Evolutionary conservation across 352 stramenopile genomes (phyloP).

Genomic region (Elongisporangium undulatum): DNA sequence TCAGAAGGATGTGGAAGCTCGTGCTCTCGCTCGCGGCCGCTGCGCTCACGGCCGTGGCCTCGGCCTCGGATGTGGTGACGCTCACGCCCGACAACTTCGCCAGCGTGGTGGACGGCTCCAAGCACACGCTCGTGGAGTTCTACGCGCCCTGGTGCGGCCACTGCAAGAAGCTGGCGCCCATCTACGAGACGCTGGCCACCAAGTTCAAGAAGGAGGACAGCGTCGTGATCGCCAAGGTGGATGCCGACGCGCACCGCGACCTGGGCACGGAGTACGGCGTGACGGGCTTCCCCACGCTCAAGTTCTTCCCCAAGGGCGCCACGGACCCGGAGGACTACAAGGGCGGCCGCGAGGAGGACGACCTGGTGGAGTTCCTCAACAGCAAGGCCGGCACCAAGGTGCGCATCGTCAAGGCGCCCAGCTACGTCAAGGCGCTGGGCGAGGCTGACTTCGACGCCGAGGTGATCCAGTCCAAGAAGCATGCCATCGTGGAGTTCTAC

Average conservation of each 20-base stretch:
- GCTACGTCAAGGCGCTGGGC: slow-evolving; percentile 55
- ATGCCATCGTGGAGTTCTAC: slow-evolving; percentile 92
- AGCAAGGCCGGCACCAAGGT: slow-evolving; percentile 70
- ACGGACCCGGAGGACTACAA: slow-evolving; percentile 84
- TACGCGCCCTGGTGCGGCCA: slow-evolving; percentile 91
- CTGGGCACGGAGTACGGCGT: slow-evolving; percentile 83
- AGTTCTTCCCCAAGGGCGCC: slow-evolving; percentile 84
- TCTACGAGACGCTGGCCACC: slow-evolving; percentile 83
- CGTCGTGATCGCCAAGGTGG: slow-evolving; percentile 87
- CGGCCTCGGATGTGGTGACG: slow-evolving; percentile 69
- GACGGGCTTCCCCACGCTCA: slow-evolving; percentile 92
- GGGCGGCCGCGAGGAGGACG: slow-evolving; percentile 78
- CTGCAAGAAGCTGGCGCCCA: slow-evolving; percentile 85
- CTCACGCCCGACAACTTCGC: slow-evolving; percentile 84
- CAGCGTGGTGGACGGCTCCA: slow-evolving; percentile 75
- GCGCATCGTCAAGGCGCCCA: slow-evolving; percentile 64
- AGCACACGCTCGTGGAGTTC: slow-evolving; percentile 87
- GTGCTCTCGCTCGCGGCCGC: slow-evolving; percentile 31
- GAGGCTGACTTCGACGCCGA: slow-evolving; percentile 71
- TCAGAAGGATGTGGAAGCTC: slow-evolving; percentile 52
- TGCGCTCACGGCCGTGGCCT: slow-evolving; percentile 43
- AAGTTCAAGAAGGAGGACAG: slow-evolving; percentile 83
- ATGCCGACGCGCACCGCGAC: slow-evolving; percentile 85
- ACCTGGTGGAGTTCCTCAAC: slow-evolving; percentile 77
- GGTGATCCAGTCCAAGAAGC: slow-evolving; percentile 80